A percentile compares a stretch with the other conserved stretches of the same genome.
Evolutionary conservation across 495 filamentous ascomycete species (phyloP).

Genomic region (Penicillium flavigenum): DNA sequence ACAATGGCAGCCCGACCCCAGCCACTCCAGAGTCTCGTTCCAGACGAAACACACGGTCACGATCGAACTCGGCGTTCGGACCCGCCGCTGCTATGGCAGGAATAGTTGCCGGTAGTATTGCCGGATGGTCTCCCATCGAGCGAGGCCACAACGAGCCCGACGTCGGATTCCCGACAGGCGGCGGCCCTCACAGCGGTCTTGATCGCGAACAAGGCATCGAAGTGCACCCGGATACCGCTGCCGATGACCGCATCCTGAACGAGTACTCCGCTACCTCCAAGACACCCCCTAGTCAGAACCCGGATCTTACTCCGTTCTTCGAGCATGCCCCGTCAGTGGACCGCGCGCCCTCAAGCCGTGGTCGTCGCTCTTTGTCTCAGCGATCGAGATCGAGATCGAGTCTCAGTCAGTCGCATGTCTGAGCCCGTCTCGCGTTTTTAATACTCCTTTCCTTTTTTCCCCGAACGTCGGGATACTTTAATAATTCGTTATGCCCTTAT

Average conservation of each 20-base stretch:
- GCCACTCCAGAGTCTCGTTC: constrained; percentile 72
- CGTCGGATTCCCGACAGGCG: constrained; percentile 46
- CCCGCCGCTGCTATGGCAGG: constrained; percentile 82
- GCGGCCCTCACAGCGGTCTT: constrained; percentile 43
- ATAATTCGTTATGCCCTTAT: constrained; percentile 5
- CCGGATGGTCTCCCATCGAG: constrained; percentile 86
- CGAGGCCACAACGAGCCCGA: constrained; percentile 51
- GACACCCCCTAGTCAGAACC: constrained; percentile 59
- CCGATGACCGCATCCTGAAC: constrained; percentile 54
- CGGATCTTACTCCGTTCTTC: constrained; percentile 54
- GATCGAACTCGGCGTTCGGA: constrained; percentile 83
- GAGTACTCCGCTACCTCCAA: constrained; percentile 42
- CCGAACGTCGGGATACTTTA: not conserved
- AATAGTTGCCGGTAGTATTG: constrained; percentile 82
- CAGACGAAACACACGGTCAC: constrained; percentile 69
- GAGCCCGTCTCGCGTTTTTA: not conserved
- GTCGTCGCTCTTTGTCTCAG: constrained; percentile 39
- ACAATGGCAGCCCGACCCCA: constrained; percentile 45
- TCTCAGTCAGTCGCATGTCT: constrained; percentile 34
- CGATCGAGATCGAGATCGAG: constrained; percentile 43
- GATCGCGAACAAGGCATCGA: constrained; percentile 54
- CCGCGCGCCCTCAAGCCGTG: constrained; percentile 40
- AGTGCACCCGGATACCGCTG: constrained; percentile 56
- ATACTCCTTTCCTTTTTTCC: not conserved
- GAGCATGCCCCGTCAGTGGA: constrained; percentile 42